These are phyloP conservation scores for Xylaria castorea DNA, from an alignment of 495 filamentous ascomycete species.

Conservation along the genomic window DNA sequence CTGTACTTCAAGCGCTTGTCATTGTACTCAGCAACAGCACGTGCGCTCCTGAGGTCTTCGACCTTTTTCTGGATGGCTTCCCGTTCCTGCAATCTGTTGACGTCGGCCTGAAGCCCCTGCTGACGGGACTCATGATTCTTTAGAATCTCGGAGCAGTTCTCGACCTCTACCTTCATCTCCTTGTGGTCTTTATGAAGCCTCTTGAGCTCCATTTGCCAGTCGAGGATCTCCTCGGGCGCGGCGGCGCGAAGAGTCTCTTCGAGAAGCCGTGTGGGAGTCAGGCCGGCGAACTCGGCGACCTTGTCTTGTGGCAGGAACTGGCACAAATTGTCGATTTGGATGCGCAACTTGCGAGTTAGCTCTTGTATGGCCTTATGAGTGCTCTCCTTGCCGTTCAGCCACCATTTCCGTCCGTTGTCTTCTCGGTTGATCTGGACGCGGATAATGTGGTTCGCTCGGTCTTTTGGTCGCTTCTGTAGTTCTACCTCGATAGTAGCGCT, in stretches of 20 bases:
- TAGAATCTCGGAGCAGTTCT: constrained; percentile 65
- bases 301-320: constrained; percentile 98
- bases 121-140: constrained; percentile 74
- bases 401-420: constrained; percentile 78
- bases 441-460: constrained; percentile 71
- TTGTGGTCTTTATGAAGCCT: constrained; percentile 72
- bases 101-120: constrained; percentile 78
- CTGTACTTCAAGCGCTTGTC: constrained; percentile 48
- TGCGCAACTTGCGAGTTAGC: constrained; percentile 72
- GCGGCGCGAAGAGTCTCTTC: constrained; percentile 86
- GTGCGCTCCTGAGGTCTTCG: constrained; percentile 67
- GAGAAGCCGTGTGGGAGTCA: constrained; percentile 85
- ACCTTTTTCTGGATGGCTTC: constrained; percentile 69
- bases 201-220: constrained; percentile 80
- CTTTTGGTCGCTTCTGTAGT: constrained; percentile 64
- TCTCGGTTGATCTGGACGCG: constrained; percentile 78
- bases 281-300: constrained; percentile 89
- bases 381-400: constrained; percentile 66
- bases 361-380: constrained; percentile 65
- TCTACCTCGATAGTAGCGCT: constrained; percentile 90
- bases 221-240: constrained; percentile 76
- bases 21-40: constrained; percentile 70
- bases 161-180: constrained; percentile 62
- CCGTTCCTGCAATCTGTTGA: constrained; percentile 80
- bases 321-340: constrained; percentile 97